These are phyloP conservation scores for Candida palmyrensis DNA, from an alignment of 805 yeast genomes.

Conservation along the genomic window DNA sequence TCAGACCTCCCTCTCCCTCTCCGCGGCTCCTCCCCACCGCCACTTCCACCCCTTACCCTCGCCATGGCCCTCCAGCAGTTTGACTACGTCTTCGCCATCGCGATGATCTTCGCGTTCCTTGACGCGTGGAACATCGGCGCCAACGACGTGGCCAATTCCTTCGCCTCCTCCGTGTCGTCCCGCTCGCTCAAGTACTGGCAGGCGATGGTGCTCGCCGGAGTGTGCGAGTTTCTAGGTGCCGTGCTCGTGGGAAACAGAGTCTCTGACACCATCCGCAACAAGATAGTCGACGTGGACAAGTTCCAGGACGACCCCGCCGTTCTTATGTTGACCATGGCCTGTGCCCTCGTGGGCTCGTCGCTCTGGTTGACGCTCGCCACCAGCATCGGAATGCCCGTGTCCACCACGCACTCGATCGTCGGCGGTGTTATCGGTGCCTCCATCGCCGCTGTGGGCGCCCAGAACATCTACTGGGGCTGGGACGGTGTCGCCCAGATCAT, in stretches of 20 bases:
- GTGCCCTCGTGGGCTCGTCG: slow-evolving; percentile 72
- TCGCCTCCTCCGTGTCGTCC: slow-evolving; percentile 71
- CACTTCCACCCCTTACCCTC: neutral
- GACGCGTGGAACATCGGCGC: slow-evolving; percentile 83
- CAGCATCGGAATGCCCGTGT: slow-evolving; percentile 66
- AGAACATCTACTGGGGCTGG: slow-evolving; percentile 72
- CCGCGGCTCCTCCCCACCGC: neutral
- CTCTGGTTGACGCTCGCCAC: slow-evolving; percentile 68
- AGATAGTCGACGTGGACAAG: slow-evolving; percentile 49
- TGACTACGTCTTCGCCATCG: slow-evolving; percentile 67
- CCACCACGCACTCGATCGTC: slow-evolving; percentile 75
- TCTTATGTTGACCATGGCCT: slow-evolving; percentile 70
- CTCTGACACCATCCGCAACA: slow-evolving; percentile 64
- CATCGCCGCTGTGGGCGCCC: slow-evolving; percentile 64
- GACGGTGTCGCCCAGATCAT: slow-evolving; percentile 63
- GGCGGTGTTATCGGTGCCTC: slow-evolving; percentile 75
- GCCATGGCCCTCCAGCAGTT: slow-evolving; percentile 47
- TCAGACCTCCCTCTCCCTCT: neutral
- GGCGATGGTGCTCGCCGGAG: slow-evolving; percentile 66
- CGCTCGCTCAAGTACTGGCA: slow-evolving; percentile 67
- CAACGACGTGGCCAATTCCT: slow-evolving; percentile 77
- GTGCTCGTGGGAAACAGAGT: slow-evolving; percentile 70
- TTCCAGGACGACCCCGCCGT: slow-evolving; percentile 58
- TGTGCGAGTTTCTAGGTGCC: slow-evolving; percentile 74
- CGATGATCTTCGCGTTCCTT: slow-evolving; percentile 65